Conservation (phyloP, 192 early-diverging fungal species). For the Allomyces macrogynus region DNA sequence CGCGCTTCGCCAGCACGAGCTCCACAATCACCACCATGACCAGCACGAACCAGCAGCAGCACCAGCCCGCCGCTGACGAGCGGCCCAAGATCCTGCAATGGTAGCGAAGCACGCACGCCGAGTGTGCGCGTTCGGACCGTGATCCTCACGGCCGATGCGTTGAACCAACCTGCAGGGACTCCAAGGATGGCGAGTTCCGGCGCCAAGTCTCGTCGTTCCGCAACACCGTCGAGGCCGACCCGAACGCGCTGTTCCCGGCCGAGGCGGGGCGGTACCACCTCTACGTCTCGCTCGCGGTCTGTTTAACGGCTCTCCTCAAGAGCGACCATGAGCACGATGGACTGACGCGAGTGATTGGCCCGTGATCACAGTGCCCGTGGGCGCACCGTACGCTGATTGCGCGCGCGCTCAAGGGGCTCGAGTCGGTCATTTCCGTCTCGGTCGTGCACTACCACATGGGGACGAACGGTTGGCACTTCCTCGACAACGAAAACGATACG, state of each 20-base stretch:
- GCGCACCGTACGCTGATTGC: slow-evolving; percentile 78
- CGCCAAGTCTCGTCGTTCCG: slow-evolving; percentile 56
- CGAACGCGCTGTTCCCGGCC: slow-evolving; percentile 43
- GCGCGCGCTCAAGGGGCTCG: slow-evolving; percentile 70
- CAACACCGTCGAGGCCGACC: slow-evolving; percentile 24
- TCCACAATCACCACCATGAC: too few relatives aligned
- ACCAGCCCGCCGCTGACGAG: too few relatives aligned
- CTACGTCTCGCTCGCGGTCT: slow-evolving; percentile 35
- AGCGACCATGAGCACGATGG: too few relatives aligned
- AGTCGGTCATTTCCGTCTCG: slow-evolving; percentile 60
- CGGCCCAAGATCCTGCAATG: too few relatives aligned
- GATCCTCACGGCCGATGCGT: too few relatives aligned
- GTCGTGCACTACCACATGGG: slow-evolving; percentile 67
- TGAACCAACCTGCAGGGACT: slow-evolving; percentile 21
- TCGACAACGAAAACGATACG: slow-evolving; percentile 42
- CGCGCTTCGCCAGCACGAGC: too few relatives aligned
- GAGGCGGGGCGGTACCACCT: slow-evolving; percentile 66
- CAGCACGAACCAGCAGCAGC: too few relatives aligned
- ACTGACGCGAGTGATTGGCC: too few relatives aligned
- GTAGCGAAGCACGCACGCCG: too few relatives aligned
- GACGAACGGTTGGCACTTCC: slow-evolving; percentile 59
- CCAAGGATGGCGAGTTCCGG: slow-evolving; percentile 58
- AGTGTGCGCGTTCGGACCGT: too few relatives aligned
- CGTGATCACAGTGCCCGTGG: slow-evolving; percentile 22
- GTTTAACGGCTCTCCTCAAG: neutral